These are phyloP conservation scores for Cadophora luteo-olivacea DNA, from an alignment of 2,329 filamentous ascomycete genomes.

Conservation along the genomic window DNA sequence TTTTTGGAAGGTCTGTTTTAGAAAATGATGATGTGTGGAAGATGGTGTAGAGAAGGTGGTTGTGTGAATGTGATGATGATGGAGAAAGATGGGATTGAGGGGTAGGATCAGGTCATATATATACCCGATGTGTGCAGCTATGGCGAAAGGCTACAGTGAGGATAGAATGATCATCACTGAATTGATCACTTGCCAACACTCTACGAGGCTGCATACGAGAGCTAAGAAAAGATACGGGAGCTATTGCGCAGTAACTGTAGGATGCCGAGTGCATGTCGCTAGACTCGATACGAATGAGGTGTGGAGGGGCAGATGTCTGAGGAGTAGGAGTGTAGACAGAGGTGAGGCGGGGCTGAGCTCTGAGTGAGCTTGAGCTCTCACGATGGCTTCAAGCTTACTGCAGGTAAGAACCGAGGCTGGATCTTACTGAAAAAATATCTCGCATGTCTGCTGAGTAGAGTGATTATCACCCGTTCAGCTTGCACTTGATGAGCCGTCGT, in stretches of 20 bases:
- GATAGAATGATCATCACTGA: neutral
- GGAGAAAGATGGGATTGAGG: neutral
- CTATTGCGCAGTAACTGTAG: slow-evolving; percentile 7
- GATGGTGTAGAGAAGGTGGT: neutral
- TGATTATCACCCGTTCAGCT: neutral
- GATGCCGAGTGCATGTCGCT: slow-evolving; percentile 11
- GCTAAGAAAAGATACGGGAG: slow-evolving; percentile 17
- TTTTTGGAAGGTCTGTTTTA: too few species aligned
- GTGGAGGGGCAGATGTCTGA: slow-evolving; percentile 5
- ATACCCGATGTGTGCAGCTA: neutral
- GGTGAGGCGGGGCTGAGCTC: slow-evolving; percentile 14
- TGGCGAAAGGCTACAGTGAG: neutral
- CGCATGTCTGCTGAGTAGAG: neutral
- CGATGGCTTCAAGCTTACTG: slow-evolving; percentile 13
- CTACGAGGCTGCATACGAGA: slow-evolving; percentile 7
- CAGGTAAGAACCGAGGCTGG: neutral
- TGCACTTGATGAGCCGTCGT: neutral
- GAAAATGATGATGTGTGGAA: neutral
- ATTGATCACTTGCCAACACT: slow-evolving; percentile 18
- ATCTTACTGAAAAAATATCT: neutral
- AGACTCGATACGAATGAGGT: slow-evolving; percentile 17
- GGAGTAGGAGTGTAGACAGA: neutral
- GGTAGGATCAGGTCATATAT: slow-evolving; percentile 11
- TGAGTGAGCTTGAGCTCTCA: slow-evolving; percentile 13
- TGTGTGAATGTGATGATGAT: slow-evolving; percentile 7